Evolutionary conservation across 345 rosid species (phyloP), one percentile per base, ranked within the genome.

Genomic region (Salix suchowensis): DNA sequence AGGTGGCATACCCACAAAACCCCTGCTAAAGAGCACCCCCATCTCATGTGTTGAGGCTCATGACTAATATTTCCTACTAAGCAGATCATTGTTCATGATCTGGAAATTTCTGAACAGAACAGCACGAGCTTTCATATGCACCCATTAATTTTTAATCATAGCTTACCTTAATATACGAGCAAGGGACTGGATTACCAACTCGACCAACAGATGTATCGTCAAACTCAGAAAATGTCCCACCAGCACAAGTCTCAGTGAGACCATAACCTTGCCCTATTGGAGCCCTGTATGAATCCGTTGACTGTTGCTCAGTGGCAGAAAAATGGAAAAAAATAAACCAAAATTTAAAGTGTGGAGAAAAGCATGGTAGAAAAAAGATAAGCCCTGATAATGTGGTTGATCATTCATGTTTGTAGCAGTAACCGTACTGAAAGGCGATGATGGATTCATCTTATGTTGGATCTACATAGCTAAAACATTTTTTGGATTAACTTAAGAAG

Each of bases 231-330:
- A 96, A 96, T 68, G 98, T 87, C 81, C 97, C 98, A 55, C 98
- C 99, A 78, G 99, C 99, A 84, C 97, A 92, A 52, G 97, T 94
- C 88, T 96, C 99, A 23, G 98, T 96, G 71, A 96, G 95, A 71
- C 97, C 98, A 86, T 92, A 96, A n/a, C 99, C 99, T 86, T 96
- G 99, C 28, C 97, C 94, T 37, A 96, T 96, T 62, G 99, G 98
- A 85, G 97, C 95, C 83, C 99, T 96, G 89, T 36, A 74, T 67
- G 82, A 66, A 50, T 46, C 60, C 52, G 67, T 78, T 36, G 28
- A 78, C 32, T 50, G 70, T 74, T 68, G 32, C 6, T 50, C 64
- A 36, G 36, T 55, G 21, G 52, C 55, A 68, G 30, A 81, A 73
- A 72, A 72, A 61, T 4, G 13, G 21, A 64, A 50, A 61, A 69